Evolutionary conservation across 345 rosid species (phyloP).

Genomic region (Draba incana): DNA sequence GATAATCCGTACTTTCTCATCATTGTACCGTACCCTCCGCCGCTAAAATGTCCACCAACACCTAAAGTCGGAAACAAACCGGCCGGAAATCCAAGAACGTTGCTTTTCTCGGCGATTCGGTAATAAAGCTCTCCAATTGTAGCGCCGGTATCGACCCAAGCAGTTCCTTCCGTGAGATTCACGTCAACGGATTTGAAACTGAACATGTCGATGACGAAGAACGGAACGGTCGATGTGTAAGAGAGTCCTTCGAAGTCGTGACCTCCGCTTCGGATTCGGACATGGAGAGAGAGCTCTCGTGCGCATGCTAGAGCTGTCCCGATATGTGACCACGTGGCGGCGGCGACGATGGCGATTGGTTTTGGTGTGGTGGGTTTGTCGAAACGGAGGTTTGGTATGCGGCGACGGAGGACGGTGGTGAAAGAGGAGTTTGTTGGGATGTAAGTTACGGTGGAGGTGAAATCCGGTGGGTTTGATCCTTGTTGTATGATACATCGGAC

Average conservation of each 20-base stretch:
- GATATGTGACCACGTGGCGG: constrained; percentile 41
- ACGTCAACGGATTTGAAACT: constrained; percentile 35
- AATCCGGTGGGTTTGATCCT: constrained; percentile 3
- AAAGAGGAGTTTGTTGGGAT: constrained; percentile 44
- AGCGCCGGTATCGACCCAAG: constrained; percentile 48
- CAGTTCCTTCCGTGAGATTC: constrained; percentile 36
- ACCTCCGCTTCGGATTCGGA: constrained; percentile 54
- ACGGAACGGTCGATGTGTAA: constrained; percentile 47
- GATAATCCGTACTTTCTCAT: constrained; percentile 58
- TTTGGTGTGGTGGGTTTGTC: constrained; percentile 45
- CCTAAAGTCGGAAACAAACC: constrained; percentile 51
- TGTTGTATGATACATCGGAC: constrained; percentile 29
- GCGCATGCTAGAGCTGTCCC: constrained; percentile 46
- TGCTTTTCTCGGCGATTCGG: constrained; percentile 43
- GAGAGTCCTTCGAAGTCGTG: constrained; percentile 56
- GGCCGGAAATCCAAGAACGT: constrained; percentile 47
- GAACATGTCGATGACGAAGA: constrained; percentile 45
- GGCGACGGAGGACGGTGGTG: constrained; percentile 37
- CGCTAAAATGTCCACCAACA: constrained; percentile 58
- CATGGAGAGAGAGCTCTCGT: constrained; percentile 39
- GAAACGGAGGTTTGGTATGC: constrained; percentile 50
- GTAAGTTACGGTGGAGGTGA: constrained; percentile 27
- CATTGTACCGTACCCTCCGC: constrained; percentile 61
- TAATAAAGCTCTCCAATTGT: constrained; percentile 48
- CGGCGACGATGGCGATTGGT: constrained; percentile 45